Base-by-base conservation (phyloP, 2,329 filamentous ascomycete genomes). In the Cladophialophora bantiana region DNA sequence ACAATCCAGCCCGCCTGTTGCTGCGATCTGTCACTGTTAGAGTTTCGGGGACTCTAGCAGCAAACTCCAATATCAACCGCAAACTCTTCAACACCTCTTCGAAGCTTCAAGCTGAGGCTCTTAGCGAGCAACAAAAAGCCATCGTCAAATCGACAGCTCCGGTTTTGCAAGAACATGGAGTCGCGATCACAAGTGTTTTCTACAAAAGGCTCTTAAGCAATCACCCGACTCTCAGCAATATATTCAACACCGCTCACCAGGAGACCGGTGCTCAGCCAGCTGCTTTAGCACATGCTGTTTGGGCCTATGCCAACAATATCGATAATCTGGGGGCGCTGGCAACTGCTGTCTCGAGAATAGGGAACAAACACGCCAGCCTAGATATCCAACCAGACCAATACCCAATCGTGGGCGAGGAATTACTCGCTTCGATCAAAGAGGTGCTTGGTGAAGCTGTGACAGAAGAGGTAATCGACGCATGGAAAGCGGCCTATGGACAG, bases 181-280 rank as follows among this genome's bases (percentile, higher is more conserved):
- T 85, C 69, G 82, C 83, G 68, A 91, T 93, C 76, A 89, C 90
- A 4, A 83, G 83, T n/a, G 83, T 85, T 70, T 93, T 94, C 81
- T 93, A 94, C 82, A 82, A 83, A 68, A 88, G 86, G 74, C 86
- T 93, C 82, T 81, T 93, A 26, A 75, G 76, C 10, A 86, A 87
- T 42, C 83, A 92, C 67, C 90, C 90, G 0, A 84, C 87, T 52
- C 84, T 93, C 38, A 86, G 88, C 73, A 85, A 88, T 77, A 82
- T 90, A 77, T 93, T 93, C 84, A 93, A 92, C 77, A 81, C 85
- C 59, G 84, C 88, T 5, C 88, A 90, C 72, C 91, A 93, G 78
- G 79, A 80, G 50, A 90, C 85, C 5, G 88, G 89, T 42, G 86
- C 87, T 64, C 91, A 94, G 76, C 84, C 89, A 3, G 81, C 83